Percentiles rank a stretch among this genome's conserved stretches.
These are phyloP conservation scores for Talaromyces atroroseus DNA, from an alignment of 2,329 filamentous ascomycete genomes.

Conservation along the genomic window DNA sequence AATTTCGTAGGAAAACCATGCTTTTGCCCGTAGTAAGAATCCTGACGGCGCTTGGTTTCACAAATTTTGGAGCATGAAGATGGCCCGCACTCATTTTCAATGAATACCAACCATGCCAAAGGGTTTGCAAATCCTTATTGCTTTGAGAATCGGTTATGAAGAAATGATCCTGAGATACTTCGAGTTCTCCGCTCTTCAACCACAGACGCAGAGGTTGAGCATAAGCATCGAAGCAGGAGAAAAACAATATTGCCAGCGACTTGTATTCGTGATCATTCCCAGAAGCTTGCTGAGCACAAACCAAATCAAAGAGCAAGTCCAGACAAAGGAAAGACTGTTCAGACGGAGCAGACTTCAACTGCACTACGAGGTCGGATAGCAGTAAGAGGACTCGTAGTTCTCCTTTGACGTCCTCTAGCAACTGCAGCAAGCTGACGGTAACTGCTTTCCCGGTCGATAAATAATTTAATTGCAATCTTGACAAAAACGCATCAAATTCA, in stretches of 20 bases:
- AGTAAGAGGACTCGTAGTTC: constrained; percentile 53
- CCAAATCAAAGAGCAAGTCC: constrained; percentile 68
- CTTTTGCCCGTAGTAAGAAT: constrained; percentile 89
- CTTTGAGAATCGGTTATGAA: constrained; percentile 62
- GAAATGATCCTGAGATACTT: constrained; percentile 62
- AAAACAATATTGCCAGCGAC: constrained; percentile 64
- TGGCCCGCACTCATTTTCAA: constrained; percentile 55
- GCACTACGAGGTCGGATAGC: constrained; percentile 58
- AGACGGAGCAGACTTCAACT: constrained; percentile 43
- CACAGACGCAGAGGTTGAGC: constrained; percentile 72
- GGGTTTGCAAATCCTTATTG: constrained; percentile 53
- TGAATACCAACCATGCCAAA: constrained; percentile 73
- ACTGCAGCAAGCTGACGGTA: constrained; percentile 61
- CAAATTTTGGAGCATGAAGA: constrained; percentile 67
- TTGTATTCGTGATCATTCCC: constrained; percentile 58
- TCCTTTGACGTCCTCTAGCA: constrained; percentile 54
- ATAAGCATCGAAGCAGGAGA: constrained; percentile 77
- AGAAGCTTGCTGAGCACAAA: constrained; percentile 63
- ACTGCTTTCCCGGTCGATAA: constrained; percentile 50
- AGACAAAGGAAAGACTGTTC: constrained; percentile 64
- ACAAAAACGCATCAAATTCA: constrained; percentile 55
- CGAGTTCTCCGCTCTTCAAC: constrained; percentile 75
- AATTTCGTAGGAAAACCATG: constrained; percentile 71
- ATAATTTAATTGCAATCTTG: constrained; percentile 56
- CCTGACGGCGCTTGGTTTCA: constrained; percentile 61